phyloP scores from a whole-genome alignment of 192 early-diverging fungal genomes.

The Phlyctochytrium arcticum region DNA sequence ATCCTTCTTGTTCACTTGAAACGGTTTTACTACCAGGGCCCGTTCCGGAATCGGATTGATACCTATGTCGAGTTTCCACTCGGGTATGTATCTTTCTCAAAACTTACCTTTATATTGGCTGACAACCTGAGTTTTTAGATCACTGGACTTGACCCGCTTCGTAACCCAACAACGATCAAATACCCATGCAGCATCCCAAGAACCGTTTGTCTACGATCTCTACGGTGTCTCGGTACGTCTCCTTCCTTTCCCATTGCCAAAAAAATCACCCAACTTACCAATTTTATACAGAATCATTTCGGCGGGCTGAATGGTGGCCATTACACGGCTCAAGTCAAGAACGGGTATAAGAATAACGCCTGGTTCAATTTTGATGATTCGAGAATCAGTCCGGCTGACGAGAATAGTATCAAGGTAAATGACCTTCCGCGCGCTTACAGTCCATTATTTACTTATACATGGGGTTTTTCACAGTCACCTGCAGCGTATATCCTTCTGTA shows the following conservation, averaged over 20 bases:
- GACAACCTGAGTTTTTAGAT: not conserved
- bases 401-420: conserved; percentile 36
- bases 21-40: conserved; percentile 87
- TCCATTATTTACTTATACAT: not conserved
- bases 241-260: not conserved
- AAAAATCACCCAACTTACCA: not conserved
- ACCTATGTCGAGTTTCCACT: conserved; percentile 83
- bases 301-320: conserved; percentile 79
- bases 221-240: conserved; percentile 60
- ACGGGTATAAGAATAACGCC: conserved; percentile 52
- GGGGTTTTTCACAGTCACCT: conserved; percentile 34
- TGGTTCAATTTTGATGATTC: conserved; percentile 85
- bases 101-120: conserved; percentile 44
- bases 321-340: conserved; percentile 75
- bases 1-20: conserved; percentile 94
- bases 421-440: not conserved
- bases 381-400: conserved; percentile 39
- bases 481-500: conserved; percentile 67
- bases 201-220: conserved; percentile 61
- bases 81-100: conserved; percentile 52
- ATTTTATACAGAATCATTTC: conserved; percentile 60
- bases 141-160: conserved; percentile 37
- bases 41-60: conserved; percentile 90
- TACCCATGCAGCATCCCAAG: conserved; percentile 50
- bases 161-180: not conserved